Conservation (phyloP, 1,284 basidiomycete genomes). For the Microbotryum saponariae region DNA sequence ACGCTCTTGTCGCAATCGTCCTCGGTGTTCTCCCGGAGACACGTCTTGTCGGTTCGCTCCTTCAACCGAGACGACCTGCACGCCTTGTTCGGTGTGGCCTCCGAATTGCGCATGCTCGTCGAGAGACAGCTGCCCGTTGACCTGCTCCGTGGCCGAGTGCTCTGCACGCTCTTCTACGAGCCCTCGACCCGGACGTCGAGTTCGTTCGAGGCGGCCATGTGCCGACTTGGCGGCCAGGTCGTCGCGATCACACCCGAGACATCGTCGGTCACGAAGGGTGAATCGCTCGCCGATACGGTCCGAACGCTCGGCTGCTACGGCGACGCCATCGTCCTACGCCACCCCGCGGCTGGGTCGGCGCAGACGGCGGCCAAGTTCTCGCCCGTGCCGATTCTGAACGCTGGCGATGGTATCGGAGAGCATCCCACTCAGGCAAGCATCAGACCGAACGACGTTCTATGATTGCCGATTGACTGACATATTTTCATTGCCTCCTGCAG, state of each 20-base stretch:
- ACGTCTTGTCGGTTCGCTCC: constrained; percentile 91
- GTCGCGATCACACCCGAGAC: constrained; percentile 71
- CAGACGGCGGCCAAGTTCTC: constrained; percentile 88
- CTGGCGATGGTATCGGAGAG: constrained; percentile 94
- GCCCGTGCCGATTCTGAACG: constrained; percentile 91
- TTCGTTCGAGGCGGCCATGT: constrained; percentile 99
- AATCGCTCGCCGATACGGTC: constrained; percentile 87
- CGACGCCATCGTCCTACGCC: constrained; percentile 89
- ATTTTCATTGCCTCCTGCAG: constrained; percentile 42
- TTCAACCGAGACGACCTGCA: constrained; percentile 86
- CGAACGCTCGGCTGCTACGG: constrained; percentile 92
- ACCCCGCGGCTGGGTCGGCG: constrained; percentile 85
- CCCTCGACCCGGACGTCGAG: constrained; percentile 90
- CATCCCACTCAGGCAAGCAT: constrained; percentile 81
- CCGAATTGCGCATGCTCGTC: constrained; percentile 93
- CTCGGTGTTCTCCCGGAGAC: constrained; percentile 67
- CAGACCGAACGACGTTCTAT: not conserved
- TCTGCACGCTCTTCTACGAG: constrained; percentile 97
- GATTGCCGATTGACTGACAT: not conserved
- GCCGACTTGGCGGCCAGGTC: constrained; percentile 91
- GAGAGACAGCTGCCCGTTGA: constrained; percentile 86
- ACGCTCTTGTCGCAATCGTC: constrained; percentile 48
- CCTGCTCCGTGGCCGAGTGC: constrained; percentile 79
- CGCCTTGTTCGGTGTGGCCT: constrained; percentile 86
- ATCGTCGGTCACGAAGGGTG: constrained; percentile 90